Evolutionary conservation across 495 filamentous ascomycete genomes (phyloP).

Genomic region (Lophiotrema nucula): DNA sequence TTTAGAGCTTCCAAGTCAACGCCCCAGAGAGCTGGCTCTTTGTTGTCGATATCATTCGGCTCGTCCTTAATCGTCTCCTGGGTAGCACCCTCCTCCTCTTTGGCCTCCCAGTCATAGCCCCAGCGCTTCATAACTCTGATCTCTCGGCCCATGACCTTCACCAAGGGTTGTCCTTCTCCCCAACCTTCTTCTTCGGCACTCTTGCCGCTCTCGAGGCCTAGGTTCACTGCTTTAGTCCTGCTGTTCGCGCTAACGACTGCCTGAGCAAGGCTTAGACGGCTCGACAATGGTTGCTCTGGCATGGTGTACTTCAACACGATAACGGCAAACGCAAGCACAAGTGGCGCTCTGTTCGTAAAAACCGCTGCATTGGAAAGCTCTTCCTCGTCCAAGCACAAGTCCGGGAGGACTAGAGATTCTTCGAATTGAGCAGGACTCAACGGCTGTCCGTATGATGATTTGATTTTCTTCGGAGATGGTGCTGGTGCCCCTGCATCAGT

Average conservation of each 20-base stretch:
- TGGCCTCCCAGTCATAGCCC: slow-evolving; percentile 67
- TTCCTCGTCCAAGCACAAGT: slow-evolving; percentile 54
- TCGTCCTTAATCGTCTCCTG: slow-evolving; percentile 35
- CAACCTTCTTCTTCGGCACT: slow-evolving; percentile 69
- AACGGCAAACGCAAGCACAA: slow-evolving; percentile 78
- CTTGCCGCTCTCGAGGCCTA: slow-evolving; percentile 67
- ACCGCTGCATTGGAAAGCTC: slow-evolving; percentile 57
- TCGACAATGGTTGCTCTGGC: slow-evolving; percentile 79
- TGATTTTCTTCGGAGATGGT: slow-evolving; percentile 40
- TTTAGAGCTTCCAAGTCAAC: slow-evolving; percentile 70
- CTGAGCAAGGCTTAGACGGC: slow-evolving; percentile 73
- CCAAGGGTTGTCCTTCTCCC: slow-evolving; percentile 70
- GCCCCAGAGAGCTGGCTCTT: slow-evolving; percentile 68
- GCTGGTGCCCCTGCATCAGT: slow-evolving; percentile 13
- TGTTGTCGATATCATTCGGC: slow-evolving; percentile 19
- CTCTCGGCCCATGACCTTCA: slow-evolving; percentile 69
- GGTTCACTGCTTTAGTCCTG: slow-evolving; percentile 67
- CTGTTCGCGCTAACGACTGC: slow-evolving; percentile 77
- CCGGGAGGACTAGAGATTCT: slow-evolving; percentile 62
- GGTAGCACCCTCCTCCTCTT: slow-evolving; percentile 31
- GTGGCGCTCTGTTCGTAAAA: slow-evolving; percentile 73
- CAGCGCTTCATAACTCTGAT: slow-evolving; percentile 71
- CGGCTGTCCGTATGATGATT: slow-evolving; percentile 44
- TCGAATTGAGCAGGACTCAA: slow-evolving; percentile 64
- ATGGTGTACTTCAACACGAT: slow-evolving; percentile 72